Conservation (phyloP, 805 yeast species). For the Candida mattraensis region DNA sequence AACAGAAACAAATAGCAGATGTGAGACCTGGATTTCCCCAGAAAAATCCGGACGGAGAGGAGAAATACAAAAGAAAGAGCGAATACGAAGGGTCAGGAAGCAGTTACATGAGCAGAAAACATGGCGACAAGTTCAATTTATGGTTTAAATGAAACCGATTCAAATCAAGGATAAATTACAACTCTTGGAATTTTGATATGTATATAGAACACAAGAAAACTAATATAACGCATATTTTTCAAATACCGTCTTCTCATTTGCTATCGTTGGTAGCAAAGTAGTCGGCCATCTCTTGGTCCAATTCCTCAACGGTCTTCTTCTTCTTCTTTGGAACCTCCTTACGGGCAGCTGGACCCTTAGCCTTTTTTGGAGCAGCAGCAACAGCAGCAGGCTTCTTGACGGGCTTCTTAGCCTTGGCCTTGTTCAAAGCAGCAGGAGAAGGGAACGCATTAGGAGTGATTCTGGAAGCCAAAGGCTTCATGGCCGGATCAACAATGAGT, state of each 20-base stretch:
- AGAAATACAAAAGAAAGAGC: slow-evolving; percentile 50
- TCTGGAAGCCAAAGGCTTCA: slow-evolving; percentile 73
- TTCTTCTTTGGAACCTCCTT: slow-evolving; percentile 39
- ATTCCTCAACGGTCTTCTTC: slow-evolving; percentile 82
- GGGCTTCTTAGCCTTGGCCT: slow-evolving; percentile 20
- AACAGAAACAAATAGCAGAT: slow-evolving; percentile 27
- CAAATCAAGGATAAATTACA: slow-evolving; percentile 5
- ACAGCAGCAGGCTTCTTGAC: slow-evolving; percentile 56
- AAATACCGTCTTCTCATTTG: too few species aligned
- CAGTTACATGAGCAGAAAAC: slow-evolving; percentile 49
- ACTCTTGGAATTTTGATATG: slow-evolving; percentile 3
- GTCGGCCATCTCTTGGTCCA: slow-evolving; percentile 98
- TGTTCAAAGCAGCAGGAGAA: slow-evolving; percentile 14
- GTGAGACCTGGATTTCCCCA: slow-evolving; percentile 36
- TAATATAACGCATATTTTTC: too few species aligned
- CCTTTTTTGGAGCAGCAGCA: slow-evolving; percentile 15
- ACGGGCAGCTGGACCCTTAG: slow-evolving; percentile 17
- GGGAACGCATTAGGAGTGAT: slow-evolving; percentile 48
- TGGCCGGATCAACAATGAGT: slow-evolving; percentile 80
- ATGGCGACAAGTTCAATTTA: slow-evolving; percentile 36
- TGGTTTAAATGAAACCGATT: slow-evolving; percentile 17
- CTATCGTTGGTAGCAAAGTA: slow-evolving; percentile 65
- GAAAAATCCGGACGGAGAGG: slow-evolving; percentile 31
- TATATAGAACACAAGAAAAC: slow-evolving; percentile 6
- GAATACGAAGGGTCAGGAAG: slow-evolving; percentile 69